A percentile compares a stretch with the other conserved stretches of the same genome.
These are phyloP conservation scores for Staphylotrichum tortipilum DNA, from an alignment of 495 filamentous ascomycete genomes.

Conservation along the genomic window DNA sequence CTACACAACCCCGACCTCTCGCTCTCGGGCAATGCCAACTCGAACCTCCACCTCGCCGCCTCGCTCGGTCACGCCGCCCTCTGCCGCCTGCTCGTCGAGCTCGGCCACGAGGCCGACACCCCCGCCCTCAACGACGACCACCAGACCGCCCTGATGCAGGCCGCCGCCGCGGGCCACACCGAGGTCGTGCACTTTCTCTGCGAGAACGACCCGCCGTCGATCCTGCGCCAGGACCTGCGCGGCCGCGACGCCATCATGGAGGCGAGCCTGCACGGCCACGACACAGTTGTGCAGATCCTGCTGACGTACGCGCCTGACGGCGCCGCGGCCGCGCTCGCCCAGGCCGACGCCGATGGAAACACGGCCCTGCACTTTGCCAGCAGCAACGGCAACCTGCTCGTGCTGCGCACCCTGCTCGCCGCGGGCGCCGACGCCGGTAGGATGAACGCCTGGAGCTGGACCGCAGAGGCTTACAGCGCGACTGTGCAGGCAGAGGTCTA, in stretches of 20 bases:
- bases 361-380: conserved; percentile 67
- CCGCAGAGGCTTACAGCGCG: conserved; percentile 60
- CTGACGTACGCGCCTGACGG: conserved; percentile 45
- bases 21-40: conserved; percentile 50
- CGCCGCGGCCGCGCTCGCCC: conserved; percentile 36
- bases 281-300: conserved; percentile 52
- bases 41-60: conserved; percentile 68
- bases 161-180: conserved; percentile 48
- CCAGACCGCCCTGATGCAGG: conserved; percentile 63
- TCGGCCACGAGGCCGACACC: conserved; percentile 48
- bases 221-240: conserved; percentile 46
- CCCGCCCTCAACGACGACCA: conserved; percentile 61
- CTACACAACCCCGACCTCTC: conserved; percentile 66
- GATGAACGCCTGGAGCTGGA: conserved; percentile 64
- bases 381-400: conserved; percentile 60
- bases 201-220: conserved; percentile 31
- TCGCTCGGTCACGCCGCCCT: conserved; percentile 57
- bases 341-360: conserved; percentile 58
- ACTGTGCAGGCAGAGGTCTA: conserved; percentile 71
- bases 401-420: conserved; percentile 58
- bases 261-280: conserved; percentile 46
- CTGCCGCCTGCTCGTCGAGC: conserved; percentile 44
- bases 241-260: conserved; percentile 53
- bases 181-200: conserved; percentile 52
- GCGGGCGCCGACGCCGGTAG: conserved; percentile 55